Base-by-base conservation (phyloP, 345 rosid species). In the Gossypium ekmanianum region DNA sequence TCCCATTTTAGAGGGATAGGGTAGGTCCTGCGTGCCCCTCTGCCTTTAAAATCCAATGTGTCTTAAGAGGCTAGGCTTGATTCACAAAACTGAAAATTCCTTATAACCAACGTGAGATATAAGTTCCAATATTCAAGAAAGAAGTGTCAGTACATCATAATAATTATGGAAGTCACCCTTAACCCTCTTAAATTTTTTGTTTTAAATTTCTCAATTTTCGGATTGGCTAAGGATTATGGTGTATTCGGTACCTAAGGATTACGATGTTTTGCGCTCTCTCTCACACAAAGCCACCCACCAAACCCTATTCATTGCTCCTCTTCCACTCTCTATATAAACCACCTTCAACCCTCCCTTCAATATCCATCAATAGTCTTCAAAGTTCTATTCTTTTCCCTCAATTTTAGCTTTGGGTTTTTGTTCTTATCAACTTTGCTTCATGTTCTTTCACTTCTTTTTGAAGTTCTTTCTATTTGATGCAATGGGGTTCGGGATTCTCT, bases 401-500 rank as follows among this genome's bases (percentile, higher is more conserved):
- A 45, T 20, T 13, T 27, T 20, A 24, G 57, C 47, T 74, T 57
- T 64, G 39, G 12, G 55, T 11, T 29, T 5, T 9, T 22, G 64
- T 57, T 47, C 69, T 20, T 24, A 20, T 26, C 9, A 43, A 24
- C 61, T 22, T 11, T 57, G 63, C 57, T 63, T 43, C 26, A 10
- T 66, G 9, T 24, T 47, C 45, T 63, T 34, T 17, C 22, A 20
- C 3, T 22, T 20, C 14, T 10, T 27, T 57, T 34, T 34, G 39
- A 34, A 34, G 0, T 34, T 34, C 39, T 34, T 34, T 34, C 39
- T 34, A 4, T 34, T 34, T 34, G 41, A 34, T 34, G 41, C 41
- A 5, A 34, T 5, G 7, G 7, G 84, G 80, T 75, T 81, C 82
- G 14, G 44, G 45, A 39, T 72, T 22, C 12, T 24, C 7, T 4